Evolutionary conservation across 331 rosid genomes (phyloP), one percentile per base, ranked within the genome.

Genomic region (Quercus phellos): DNA sequence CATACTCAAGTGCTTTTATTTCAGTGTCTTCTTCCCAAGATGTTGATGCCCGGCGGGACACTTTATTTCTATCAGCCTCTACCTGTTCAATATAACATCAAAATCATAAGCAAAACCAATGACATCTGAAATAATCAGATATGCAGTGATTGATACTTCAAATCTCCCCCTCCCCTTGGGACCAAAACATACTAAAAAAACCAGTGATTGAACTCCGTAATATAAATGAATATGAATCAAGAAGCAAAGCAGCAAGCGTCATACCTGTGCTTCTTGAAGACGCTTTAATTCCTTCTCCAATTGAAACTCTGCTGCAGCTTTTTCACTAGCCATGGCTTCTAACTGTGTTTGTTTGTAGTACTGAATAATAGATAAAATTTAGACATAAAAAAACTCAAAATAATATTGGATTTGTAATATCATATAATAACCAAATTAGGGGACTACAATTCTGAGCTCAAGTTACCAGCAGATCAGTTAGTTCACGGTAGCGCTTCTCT

Each of bases 321-420:
- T 95, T 86, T 95, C 98, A 78, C 98, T 95, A 77, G 86, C 94
- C 97, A 92, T 87, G 83, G 98, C 90, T 88, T 95, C 99, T 83
- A 95, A 80, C 79, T 91, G 99, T 68, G 99, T 95, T 91, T 95
- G 99, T 88, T 95, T 95, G 92, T 95, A 90, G 89, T 91, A 95
- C 99, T 95, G 87, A 72, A 87, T 73, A 58, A 58, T 35, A 78
- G 10, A 68, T 58, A 27, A 19, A 19, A 70, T 55, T 70, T 72
- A 80, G 50, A 68, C 13, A 66, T 21, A 73, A 42, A 60, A 34
- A 67, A 27, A 27, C 42, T 50, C 77, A 26, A 54, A 32, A 84
- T 22, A 58, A 32, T 35, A 85, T 46, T 77, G 78, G 51, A 75
- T 74, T 3, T 46, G 5, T 46, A 3, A 46, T 12, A 68, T 68